These are phyloP conservation scores for Penicillium brevicompactum DNA, from an alignment of 2,329 filamentous ascomycete species.

Conservation along the genomic window DNA sequence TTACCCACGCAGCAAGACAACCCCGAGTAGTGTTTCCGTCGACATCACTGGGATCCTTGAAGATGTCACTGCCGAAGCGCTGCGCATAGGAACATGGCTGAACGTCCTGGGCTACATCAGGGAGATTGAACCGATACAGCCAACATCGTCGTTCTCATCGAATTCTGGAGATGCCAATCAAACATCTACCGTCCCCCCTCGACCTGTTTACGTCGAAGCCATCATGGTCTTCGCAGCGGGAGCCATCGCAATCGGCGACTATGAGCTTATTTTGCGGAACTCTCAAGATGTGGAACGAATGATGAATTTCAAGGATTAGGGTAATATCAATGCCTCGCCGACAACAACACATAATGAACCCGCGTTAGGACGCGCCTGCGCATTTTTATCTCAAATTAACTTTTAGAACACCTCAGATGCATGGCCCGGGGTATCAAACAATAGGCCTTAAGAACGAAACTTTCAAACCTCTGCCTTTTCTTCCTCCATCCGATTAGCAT, in stretches of 20 bases:
- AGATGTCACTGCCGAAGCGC: constrained; percentile 62
- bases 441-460: neutral
- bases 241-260: constrained; percentile 69
- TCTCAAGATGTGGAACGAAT: constrained; percentile 37
- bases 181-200: constrained; percentile 7
- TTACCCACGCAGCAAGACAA: constrained; percentile 48
- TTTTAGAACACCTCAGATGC: constrained; percentile 17
- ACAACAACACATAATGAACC: neutral
- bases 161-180: constrained; percentile 9
- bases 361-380: neutral
- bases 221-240: constrained; percentile 77
- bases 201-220: constrained; percentile 65
- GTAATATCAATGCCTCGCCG: neutral
- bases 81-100: constrained; percentile 79
- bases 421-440: constrained; percentile 16
- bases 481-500: constrained; percentile 9
- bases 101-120: constrained; percentile 83
- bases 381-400: neutral
- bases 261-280: constrained; percentile 62
- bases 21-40: constrained; percentile 59
- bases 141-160: constrained; percentile 17
- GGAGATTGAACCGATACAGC: constrained; percentile 15
- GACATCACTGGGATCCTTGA: constrained; percentile 73
- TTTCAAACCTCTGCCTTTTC: constrained; percentile 18
- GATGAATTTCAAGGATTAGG: constrained; percentile 16